Percentiles rank a stretch among this genome's conserved stretches.
Evolutionary conservation across 441 rosid species (phyloP).

Genomic region (Croton laevigatus): DNA sequence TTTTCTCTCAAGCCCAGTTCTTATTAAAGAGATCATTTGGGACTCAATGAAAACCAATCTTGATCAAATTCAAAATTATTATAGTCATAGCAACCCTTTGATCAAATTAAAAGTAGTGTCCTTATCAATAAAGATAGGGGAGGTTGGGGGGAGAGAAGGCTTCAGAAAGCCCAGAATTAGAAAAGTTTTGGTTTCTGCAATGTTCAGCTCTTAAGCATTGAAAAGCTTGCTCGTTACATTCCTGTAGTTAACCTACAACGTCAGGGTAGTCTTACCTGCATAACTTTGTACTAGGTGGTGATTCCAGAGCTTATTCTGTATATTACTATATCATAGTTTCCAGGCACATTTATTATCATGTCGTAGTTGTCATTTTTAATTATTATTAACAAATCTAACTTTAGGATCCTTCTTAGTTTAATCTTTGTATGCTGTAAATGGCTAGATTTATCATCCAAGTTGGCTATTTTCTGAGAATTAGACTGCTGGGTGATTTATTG

Average conservation of each 20-base stretch:
- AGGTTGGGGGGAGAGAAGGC: not conserved
- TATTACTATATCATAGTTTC: not conserved
- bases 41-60: not conserved
- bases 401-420: not conserved
- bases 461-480: not conserved
- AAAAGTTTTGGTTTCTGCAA: not conserved
- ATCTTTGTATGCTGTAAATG: not conserved
- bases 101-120: not conserved
- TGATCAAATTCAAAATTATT: not conserved
- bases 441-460: not conserved
- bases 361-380: not conserved
- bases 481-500: not conserved
- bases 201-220: not conserved
- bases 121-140: not conserved
- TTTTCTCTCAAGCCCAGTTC: not conserved
- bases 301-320: not conserved
- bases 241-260: not conserved
- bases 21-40: not conserved
- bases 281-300: not conserved
- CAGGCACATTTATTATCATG: not conserved
- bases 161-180: not conserved
- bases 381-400: not conserved
- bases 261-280: not conserved
- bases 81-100: not conserved
- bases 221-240: not conserved